Base-by-base conservation (phyloP, 371 early-diverging fungal genomes). In the Apophysomyces ossiformis region DNA sequence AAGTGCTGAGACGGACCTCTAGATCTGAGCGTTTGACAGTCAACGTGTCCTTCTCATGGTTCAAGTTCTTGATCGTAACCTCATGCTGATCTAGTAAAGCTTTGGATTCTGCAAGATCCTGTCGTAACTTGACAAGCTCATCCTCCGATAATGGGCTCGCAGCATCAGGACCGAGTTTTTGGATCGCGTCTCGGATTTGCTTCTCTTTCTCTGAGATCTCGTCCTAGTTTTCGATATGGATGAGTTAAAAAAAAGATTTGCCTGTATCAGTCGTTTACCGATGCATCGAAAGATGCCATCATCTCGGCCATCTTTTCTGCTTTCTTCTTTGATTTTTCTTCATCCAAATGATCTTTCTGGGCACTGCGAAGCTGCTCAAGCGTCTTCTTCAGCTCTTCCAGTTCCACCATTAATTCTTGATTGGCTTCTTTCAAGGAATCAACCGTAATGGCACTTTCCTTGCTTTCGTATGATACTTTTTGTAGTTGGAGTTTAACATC, bases 341-440 rank as follows among this genome's bases (percentile, higher is more conserved):
- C 87, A n/a, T 86, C 66, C 54, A 50, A 4, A 5, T 50, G 54
- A 21, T 82, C 85, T 68, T 85, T 86, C 57, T 85, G 81, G 18
- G 85, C 75, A 26, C 73, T 66, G 12, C 78, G 78, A 37, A 83
- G 71, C 39, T 83, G 85, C 36, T 68, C 60, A 18, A 87, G 71
- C 32, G 65, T 72, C 70, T 89, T 91, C 84, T 91, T 91, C 72
- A 93, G 84, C 16, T 82, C 82, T 37, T 91, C 92, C 18, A 94
- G 67, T 60, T 92, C 92, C 21, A 76, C 78, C 59, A 81, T 76
- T 37, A 93, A 79, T 47, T 93, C 94, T 41, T 77, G 79, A 63
- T 96, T 95, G 36, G 87, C 89, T 73, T 96, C 96, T 60, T 91
- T 92, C 54, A 95, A 75, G 62, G 89, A 90, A 41, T 97, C 96